Conservation (phyloP, 345 rosid species). For the Schrenkiella parvula region DNA sequence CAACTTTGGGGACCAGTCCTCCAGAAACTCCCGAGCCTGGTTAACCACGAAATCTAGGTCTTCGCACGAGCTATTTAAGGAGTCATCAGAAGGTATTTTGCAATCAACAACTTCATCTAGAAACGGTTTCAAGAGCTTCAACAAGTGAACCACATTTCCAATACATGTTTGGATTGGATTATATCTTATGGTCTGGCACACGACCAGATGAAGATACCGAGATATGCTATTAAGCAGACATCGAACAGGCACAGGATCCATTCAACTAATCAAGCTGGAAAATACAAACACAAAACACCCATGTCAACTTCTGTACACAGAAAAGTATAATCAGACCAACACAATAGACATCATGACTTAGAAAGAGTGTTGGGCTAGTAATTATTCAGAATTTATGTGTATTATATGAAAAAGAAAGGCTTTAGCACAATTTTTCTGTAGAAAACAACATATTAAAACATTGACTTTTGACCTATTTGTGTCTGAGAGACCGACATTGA, state of each 20-base stretch:
- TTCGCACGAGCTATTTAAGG: conserved; percentile 60
- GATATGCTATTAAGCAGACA: conserved; percentile 80
- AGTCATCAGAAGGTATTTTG: conserved; percentile 46
- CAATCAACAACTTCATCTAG: conserved; percentile 74
- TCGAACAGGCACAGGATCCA: conserved; percentile 58
- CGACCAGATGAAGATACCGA: conserved; percentile 78
- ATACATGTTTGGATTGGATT: conserved; percentile 55
- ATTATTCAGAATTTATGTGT: not conserved
- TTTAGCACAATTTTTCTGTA: not conserved
- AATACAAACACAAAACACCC: not conserved
- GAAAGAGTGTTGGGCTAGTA: not conserved
- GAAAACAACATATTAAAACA: conserved; percentile 18
- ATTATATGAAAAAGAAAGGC: not conserved
- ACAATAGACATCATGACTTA: not conserved
- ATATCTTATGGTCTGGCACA: conserved; percentile 62
- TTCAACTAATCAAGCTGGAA: conserved; percentile 25
- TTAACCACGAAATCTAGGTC: conserved; percentile 67
- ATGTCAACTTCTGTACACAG: not conserved
- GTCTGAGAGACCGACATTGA: conserved; percentile 26
- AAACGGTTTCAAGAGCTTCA: conserved; percentile 70
- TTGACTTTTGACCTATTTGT: conserved; percentile 29
- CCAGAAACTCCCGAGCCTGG: conserved; percentile 73
- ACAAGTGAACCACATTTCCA: conserved; percentile 45
- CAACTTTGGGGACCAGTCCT: conserved; percentile 65
- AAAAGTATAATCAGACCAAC: not conserved